A percentile compares a stretch with the other conserved stretches of the same genome.
These are phyloP conservation scores for Physaria fendleri DNA, from an alignment of 345 rosid genomes.

Conservation along the genomic window DNA sequence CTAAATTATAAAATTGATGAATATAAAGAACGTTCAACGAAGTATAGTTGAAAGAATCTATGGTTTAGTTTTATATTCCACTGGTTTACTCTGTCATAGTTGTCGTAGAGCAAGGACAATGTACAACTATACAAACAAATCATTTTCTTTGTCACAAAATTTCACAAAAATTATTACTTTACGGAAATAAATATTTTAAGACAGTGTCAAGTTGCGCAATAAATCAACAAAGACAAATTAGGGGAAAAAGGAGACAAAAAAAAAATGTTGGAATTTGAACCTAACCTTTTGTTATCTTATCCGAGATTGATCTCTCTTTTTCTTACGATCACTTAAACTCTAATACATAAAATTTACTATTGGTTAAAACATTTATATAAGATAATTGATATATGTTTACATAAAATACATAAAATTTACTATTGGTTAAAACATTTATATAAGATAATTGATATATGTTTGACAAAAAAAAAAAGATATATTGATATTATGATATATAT, in stretches of 20 bases:
- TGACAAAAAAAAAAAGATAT: too few species aligned
- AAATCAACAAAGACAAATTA: slow-evolving; percentile 15
- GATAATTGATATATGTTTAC: too few species aligned
- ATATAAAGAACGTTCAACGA: too few species aligned
- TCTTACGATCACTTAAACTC: slow-evolving; percentile 11
- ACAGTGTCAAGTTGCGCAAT: slow-evolving; percentile 10
- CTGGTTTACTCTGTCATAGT: background rate
- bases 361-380: too few species aligned
- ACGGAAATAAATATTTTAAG: background rate
- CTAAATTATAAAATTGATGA: background rate
- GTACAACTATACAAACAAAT: background rate
- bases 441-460: too few species aligned
- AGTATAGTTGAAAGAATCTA: slow-evolving; percentile 19
- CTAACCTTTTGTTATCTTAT: slow-evolving; percentile 13
- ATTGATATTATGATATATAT: too few species aligned
- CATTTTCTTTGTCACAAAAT: background rate
- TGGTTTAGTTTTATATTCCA: background rate
- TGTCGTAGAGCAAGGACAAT: background rate
- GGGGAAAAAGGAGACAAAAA: background rate
- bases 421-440: too few species aligned
- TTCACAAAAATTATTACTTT: background rate
- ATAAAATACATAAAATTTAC: too few species aligned
- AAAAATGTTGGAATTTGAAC: slow-evolving; percentile 27
- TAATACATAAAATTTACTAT: too few species aligned
- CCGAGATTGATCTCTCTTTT: slow-evolving; percentile 22